phyloP scores from a whole-genome alignment of 2,329 filamentous ascomycete genomes.

The Plectosphaerella sp. region DNA sequence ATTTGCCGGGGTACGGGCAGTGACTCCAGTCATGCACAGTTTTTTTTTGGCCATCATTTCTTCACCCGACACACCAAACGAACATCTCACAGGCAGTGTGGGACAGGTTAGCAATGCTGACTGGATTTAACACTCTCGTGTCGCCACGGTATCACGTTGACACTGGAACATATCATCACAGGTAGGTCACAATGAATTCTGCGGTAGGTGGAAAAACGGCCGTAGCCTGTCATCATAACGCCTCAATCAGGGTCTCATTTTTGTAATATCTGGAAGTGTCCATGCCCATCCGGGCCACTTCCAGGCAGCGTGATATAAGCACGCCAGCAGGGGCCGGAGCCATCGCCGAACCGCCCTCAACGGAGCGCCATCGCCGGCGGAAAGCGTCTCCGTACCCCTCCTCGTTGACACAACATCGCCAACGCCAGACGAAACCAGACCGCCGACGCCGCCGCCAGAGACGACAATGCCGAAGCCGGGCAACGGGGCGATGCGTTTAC shows the following conservation, averaged over 20 bases:
- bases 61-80: no score
- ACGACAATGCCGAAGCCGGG: slow-evolving; percentile 1
- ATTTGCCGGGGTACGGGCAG: no score
- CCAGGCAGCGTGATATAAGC: slow-evolving; percentile 11
- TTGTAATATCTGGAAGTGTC: slow-evolving; percentile 1
- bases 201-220: no score
- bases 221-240: not conserved
- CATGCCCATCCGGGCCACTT: slow-evolving; percentile 8
- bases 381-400: slow-evolving; percentile 7
- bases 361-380: not conserved
- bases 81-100: no score
- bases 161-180: no score
- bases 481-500: slow-evolving; percentile 42
- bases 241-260: slow-evolving; percentile 4
- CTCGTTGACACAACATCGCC: slow-evolving; percentile 2
- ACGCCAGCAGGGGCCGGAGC: slow-evolving; percentile 6
- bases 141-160: no score
- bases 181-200: no score
- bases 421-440: not conserved
- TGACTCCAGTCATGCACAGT: no score
- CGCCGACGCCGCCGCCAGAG: not conserved
- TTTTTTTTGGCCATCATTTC: no score
- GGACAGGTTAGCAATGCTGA: no score
- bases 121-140: no score
- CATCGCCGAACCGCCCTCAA: slow-evolving; percentile 5